Evolutionary conservation across 768 basidiomycete genomes (phyloP).

Genomic region (Tylopilus sp.): DNA sequence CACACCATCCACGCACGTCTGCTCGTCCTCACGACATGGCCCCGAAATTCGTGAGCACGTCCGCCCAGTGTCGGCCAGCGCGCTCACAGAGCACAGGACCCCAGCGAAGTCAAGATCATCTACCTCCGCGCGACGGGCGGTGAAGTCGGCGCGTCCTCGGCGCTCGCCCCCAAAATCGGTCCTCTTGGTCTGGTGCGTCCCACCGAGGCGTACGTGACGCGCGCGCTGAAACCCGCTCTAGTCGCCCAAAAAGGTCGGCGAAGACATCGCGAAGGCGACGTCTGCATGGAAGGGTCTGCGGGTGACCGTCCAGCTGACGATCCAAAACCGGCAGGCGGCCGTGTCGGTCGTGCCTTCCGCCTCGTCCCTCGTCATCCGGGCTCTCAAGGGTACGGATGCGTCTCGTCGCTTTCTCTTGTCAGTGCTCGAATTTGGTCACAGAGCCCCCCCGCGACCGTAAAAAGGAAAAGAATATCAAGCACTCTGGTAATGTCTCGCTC

Average conservation of each 20-base stretch:
- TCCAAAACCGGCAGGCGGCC: conserved; percentile 99
- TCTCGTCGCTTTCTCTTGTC: background rate
- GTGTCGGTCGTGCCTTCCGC: conserved; percentile 97
- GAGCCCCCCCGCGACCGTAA: conserved; percentile 99
- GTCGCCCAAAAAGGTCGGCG: conserved; percentile 99
- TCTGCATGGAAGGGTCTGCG: conserved; percentile 99
- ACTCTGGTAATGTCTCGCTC: conserved; percentile 88
- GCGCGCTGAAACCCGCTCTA: conserved; percentile 33
- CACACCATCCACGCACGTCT: conserved; percentile 11
- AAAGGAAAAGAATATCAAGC: conserved; percentile 99
- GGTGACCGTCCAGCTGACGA: conserved; percentile 97
- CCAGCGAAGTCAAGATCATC: conserved; percentile 98
- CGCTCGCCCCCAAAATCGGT: conserved; percentile 99
- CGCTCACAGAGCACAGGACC: conserved; percentile 62
- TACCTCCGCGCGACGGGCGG: conserved; percentile 98
- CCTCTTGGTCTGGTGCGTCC: conserved; percentile 93
- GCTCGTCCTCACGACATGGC: conserved; percentile 52
- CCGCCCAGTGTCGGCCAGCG: background rate
- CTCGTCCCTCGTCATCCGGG: conserved; percentile 94
- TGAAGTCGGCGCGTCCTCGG: conserved; percentile 98
- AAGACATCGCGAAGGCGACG: conserved; percentile 99
- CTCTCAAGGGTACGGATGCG: conserved; percentile 84
- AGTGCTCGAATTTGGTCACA: conserved; percentile 30
- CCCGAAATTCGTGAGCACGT: conserved; percentile 65
- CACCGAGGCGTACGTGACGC: background rate